Percentiles rank a stretch among this genome's conserved stretches.
phyloP scores from a whole-genome alignment of 1,284 basidiomycete genomes.

The Cerioporus squamosus region DNA sequence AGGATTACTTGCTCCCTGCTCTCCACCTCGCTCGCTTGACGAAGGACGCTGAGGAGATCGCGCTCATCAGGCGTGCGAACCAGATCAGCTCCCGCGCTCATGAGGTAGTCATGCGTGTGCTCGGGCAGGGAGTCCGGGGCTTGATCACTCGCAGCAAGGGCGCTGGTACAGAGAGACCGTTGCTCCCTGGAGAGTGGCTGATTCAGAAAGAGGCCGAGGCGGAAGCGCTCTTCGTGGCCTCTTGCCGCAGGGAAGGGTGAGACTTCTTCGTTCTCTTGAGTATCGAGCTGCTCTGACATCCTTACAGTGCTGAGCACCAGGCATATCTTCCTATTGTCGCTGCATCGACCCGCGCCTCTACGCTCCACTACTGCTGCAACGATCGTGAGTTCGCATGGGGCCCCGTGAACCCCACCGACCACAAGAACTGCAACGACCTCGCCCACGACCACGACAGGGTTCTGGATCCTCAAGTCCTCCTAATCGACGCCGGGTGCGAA shows the following conservation, averaged over 20 bases:
- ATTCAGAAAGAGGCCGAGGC: slow-evolving; percentile 91
- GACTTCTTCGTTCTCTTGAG: slow-evolving; percentile 25
- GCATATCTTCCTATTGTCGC: slow-evolving; percentile 92
- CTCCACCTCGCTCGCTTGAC: slow-evolving; percentile 80
- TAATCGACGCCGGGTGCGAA: slow-evolving; percentile 93
- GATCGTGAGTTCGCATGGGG: slow-evolving; percentile 83
- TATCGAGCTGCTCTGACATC: background rate
- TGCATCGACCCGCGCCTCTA: slow-evolving; percentile 81
- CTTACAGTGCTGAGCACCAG: slow-evolving; percentile 74
- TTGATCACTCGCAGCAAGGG: slow-evolving; percentile 50
- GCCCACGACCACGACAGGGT: slow-evolving; percentile 44
- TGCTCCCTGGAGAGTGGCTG: slow-evolving; percentile 78
- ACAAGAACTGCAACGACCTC: slow-evolving; percentile 54
- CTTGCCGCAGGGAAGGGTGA: slow-evolving; percentile 84
- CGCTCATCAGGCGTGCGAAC: slow-evolving; percentile 77
- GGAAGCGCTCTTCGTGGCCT: slow-evolving; percentile 89
- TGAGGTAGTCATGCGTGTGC: slow-evolving; percentile 88
- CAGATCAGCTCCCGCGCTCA: slow-evolving; percentile 87
- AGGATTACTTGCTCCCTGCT: slow-evolving; percentile 70
- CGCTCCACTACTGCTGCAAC: slow-evolving; percentile 90
- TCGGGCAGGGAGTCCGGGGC: slow-evolving; percentile 73
- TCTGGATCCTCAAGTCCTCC: slow-evolving; percentile 76
- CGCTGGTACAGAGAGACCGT: slow-evolving; percentile 54
- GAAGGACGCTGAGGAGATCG: slow-evolving; percentile 79
- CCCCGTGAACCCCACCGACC: slow-evolving; percentile 61